Conservation (phyloP, 2,329 filamentous ascomycete species). For the Botryotinia convoluta region DNA sequence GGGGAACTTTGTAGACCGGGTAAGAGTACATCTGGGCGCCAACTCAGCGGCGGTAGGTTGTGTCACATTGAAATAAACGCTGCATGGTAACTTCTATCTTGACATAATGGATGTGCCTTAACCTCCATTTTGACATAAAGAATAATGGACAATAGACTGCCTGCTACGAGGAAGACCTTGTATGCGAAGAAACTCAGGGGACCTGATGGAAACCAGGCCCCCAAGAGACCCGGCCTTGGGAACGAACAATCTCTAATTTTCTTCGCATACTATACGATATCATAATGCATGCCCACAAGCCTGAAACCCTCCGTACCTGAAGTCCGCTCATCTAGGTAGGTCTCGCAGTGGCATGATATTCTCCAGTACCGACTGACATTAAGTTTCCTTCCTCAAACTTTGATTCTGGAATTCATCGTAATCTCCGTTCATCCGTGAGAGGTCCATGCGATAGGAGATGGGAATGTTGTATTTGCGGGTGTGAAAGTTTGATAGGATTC, state of each 20-base stretch:
- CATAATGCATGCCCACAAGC: neutral
- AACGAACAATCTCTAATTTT: neutral
- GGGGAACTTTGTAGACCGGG: neutral
- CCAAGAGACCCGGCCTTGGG: neutral
- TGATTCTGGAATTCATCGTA: neutral
- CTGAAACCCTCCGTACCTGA: neutral
- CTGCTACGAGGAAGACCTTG: neutral
- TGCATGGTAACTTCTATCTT: neutral
- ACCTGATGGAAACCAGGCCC: neutral
- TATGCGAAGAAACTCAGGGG: neutral
- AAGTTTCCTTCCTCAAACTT: neutral
- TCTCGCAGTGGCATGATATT: neutral
- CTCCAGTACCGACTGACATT: neutral
- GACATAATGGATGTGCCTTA: neutral
- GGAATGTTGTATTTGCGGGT: neutral
- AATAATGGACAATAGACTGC: neutral
- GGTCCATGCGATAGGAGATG: neutral
- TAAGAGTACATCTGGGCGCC: neutral
- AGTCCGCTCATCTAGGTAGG: neutral
- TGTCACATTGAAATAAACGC: conserved; percentile 3
- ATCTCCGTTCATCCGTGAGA: neutral
- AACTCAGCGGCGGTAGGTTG: neutral
- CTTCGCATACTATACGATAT: neutral
- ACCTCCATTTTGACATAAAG: neutral
- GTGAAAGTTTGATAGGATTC: neutral